Percentiles rank a stretch among this genome's conserved stretches.
phyloP scores from a whole-genome alignment of 768 basidiomycete species.

The Amanita polypyramis region DNA sequence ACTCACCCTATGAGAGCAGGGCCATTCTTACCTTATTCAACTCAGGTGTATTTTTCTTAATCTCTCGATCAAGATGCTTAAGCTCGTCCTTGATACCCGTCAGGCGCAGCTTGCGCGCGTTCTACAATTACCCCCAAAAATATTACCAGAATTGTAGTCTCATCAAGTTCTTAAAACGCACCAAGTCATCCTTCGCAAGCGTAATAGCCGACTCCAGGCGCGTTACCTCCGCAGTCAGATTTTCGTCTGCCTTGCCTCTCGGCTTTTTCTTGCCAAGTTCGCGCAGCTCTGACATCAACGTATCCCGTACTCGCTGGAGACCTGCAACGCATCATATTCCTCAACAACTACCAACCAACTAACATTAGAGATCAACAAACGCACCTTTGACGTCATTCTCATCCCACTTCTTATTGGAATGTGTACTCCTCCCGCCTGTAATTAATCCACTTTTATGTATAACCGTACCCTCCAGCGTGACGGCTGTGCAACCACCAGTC shows the following conservation, averaged over 20 bases:
- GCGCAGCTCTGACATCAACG: slow-evolving; percentile 59
- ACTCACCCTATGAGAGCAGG: background rate
- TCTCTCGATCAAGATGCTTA: slow-evolving; percentile 65
- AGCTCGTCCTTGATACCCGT: slow-evolving; percentile 77
- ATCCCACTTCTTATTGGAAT: slow-evolving; percentile 83
- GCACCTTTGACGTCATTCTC: slow-evolving; percentile 87
- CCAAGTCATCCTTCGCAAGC: slow-evolving; percentile 76
- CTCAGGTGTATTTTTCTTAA: slow-evolving; percentile 58
- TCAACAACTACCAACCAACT: background rate
- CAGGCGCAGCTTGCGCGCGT: slow-evolving; percentile 63
- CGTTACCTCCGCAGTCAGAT: slow-evolving; percentile 62
- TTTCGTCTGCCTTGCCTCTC: slow-evolving; percentile 76
- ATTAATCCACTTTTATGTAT: slow-evolving; percentile 97
- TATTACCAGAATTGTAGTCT: too few species aligned
- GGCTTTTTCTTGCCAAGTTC: slow-evolving; percentile 83
- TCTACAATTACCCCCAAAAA: too few species aligned
- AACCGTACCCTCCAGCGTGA: slow-evolving; percentile 92
- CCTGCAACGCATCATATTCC: background rate
- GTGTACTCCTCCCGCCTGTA: slow-evolving; percentile 84
- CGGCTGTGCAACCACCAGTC: slow-evolving; percentile 40
- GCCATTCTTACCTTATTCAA: slow-evolving; percentile 50
- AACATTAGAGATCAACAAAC: slow-evolving; percentile 9
- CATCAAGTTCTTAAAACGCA: slow-evolving; percentile 29
- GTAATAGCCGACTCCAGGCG: slow-evolving; percentile 70
- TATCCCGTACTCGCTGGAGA: slow-evolving; percentile 38